These are phyloP conservation scores for Aspergillus brunneoviolaceus DNA, from an alignment of 2,329 filamentous ascomycete genomes.

Conservation along the genomic window DNA sequence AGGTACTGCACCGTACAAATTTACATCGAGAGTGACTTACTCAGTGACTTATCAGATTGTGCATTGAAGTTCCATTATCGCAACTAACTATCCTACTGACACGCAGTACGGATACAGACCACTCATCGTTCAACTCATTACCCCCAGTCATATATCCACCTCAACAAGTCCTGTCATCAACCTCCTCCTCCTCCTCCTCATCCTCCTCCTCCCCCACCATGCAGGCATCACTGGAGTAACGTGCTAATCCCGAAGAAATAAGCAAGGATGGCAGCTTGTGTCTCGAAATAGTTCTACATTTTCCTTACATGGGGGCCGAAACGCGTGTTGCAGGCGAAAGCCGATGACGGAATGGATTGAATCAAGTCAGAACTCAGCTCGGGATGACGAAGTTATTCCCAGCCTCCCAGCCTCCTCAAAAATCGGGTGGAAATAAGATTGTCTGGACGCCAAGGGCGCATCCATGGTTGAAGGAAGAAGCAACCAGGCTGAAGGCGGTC, in stretches of 20 bases:
- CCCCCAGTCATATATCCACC: too few species aligned
- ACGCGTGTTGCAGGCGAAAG: background rate
- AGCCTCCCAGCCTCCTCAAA: background rate
- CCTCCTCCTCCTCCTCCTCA: too few species aligned
- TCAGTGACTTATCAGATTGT: too few species aligned
- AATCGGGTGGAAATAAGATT: background rate
- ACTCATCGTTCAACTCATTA: too few species aligned
- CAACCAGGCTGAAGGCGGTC: background rate
- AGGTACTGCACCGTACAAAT: background rate
- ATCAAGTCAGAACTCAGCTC: too few species aligned
- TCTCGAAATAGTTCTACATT: background rate
- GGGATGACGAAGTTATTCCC: background rate
- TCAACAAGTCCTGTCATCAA: too few species aligned
- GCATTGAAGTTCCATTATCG: too few species aligned
- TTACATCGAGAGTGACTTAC: too few species aligned
- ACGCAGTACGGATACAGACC: too few species aligned
- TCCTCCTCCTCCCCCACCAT: background rate
- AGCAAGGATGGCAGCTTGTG: background rate
- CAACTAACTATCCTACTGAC: too few species aligned
- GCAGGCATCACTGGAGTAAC: background rate
- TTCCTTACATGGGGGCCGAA: background rate
- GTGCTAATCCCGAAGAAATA: background rate
- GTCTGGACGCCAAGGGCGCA: background rate
- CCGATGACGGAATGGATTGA: too few species aligned
- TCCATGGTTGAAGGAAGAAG: slow-evolving; percentile 9